Base-by-base conservation (phyloP, 2,329 filamentous ascomycete species). In the Fusarium nygamai region DNA sequence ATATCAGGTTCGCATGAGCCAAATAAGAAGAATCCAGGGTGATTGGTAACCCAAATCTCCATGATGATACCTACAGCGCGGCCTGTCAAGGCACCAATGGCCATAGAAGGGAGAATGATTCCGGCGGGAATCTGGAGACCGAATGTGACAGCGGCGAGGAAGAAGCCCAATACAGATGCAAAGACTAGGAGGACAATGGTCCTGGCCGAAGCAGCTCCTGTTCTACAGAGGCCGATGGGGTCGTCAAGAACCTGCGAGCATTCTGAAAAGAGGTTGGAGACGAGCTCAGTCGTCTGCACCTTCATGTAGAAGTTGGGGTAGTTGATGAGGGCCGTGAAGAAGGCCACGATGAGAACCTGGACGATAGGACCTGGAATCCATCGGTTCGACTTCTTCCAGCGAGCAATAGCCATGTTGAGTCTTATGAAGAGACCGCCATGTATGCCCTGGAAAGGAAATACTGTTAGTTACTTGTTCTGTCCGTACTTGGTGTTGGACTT, bases 261-360 rank as follows among this genome's bases (percentile, higher is more conserved):
- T 83, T 99, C 96, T 14, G 94, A 91, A 81, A 99, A 98, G 34
- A 99, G 90, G 65, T 92, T 93, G 71, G 95, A 95, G 22, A 98
- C 95, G 6, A 99, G 90, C 81, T 98, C 94, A 0, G 95, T 95
- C 29, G 93, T 91, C 81, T 98, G 96, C 8, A 95, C 93, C 76
- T 96, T 93, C 92, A 98, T 97, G 83, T 98, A 98, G 64, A 95
- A 92, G 83, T 98, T 97, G 17, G 96, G 96, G 78, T 95, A 99
- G 85, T 98, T 98, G 83, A 98, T 90, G 50, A 98, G 81, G 3
- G 96, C 94, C 4, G 95, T 98, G 29, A 98, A 80, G 47, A 95
- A 85, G 9, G 96, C 92, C 31, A 98, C 90, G n/a, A 91, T 83
- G 29, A 92, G 84, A 16, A 98, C 96, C 84, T 98, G 95, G 20